Evolutionary conservation across 169 alveolate species (phyloP), one percentile per base, ranked within the genome.

Genomic region (Eimeria sp.): DNA sequence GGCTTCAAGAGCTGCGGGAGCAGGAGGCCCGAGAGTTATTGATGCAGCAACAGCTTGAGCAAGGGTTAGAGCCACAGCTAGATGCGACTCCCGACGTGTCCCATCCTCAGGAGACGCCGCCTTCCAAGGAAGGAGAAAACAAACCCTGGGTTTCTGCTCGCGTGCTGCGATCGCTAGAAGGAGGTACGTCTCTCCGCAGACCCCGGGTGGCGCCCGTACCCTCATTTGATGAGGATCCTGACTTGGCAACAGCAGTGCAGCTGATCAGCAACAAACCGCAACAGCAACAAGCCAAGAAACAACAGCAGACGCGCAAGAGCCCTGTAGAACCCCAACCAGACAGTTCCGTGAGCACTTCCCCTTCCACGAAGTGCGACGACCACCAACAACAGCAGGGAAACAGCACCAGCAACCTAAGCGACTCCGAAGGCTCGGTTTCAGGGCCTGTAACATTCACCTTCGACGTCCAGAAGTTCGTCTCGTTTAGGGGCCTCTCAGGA

Each of bases 171-270:
- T 13, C 80, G 4, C 30, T 40, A 6, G 82, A 63, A 57, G 80
- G 82, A 6, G 93, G 93, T 34, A 16, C 47, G 5, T 61, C 72
- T 20, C 93, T 61, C 47, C 34, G 93, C 40, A 86, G 70, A 63
- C 49, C 47, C 76, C 49, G 80, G 47, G 93, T 80, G 57, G 43
- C 80, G 34, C 91, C 75, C 20, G 93, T 63, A 34, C 93, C 93
- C 67, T 86, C 93, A 3, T 86, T 86, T 40, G 93, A 86, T 9
- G 93, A 34, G 5, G 93, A 86, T 16, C 93, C 93, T 4, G 93
- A 86, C 63, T 27, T 86, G 25, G 93, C 93, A 9, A 86, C 93
- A 22, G 93, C 93, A 61, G 93, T 63, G 30, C 93, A 86, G 93
- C 45, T 86, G 54, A 72, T 63, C 45, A 86, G 63, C 93, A 86